phyloP scores from a whole-genome alignment of 345 rosid genomes.

The Citropsis articulata region DNA sequence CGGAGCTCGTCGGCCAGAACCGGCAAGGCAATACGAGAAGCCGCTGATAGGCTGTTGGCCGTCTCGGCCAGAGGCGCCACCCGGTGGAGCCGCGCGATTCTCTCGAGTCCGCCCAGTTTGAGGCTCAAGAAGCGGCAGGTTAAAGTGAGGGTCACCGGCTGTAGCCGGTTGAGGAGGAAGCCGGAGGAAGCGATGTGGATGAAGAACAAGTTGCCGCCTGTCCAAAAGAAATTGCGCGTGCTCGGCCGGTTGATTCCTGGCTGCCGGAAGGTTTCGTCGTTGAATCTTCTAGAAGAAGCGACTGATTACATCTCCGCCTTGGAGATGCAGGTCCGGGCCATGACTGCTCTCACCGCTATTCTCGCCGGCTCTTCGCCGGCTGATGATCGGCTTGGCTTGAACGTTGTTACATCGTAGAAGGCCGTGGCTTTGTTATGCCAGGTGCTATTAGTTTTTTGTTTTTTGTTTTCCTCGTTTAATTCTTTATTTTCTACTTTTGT shows the following conservation, averaged over 20 bases:
- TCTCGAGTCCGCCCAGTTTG: constrained; percentile 39
- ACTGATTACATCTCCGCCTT: constrained; percentile 86
- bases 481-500: not conserved
- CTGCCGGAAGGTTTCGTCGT: constrained; percentile 57
- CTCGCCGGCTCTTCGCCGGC: constrained; percentile 27
- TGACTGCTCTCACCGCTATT: constrained; percentile 59
- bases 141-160: constrained; percentile 37
- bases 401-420: constrained; percentile 7
- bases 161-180: constrained; percentile 28
- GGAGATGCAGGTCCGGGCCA: constrained; percentile 91
- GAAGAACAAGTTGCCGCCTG: constrained; percentile 38
- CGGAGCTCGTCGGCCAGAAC: constrained; percentile 15
- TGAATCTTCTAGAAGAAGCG: constrained; percentile 70
- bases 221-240: constrained; percentile 47
- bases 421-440: constrained; percentile 11
- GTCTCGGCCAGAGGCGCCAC: constrained; percentile 56
- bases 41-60: constrained; percentile 56
- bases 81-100: constrained; percentile 76
- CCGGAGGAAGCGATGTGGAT: not conserved
- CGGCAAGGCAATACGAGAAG: constrained; percentile 36
- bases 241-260: constrained; percentile 84
- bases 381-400: constrained; percentile 8
- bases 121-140: constrained; percentile 37
- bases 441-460: constrained; percentile 20
- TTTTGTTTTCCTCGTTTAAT: not conserved